A percentile compares a stretch with the other conserved stretches of the same genome.
Evolutionary conservation across 2,329 filamentous ascomycete genomes (phyloP).

Genomic region (Biscogniauxia marginata): DNA sequence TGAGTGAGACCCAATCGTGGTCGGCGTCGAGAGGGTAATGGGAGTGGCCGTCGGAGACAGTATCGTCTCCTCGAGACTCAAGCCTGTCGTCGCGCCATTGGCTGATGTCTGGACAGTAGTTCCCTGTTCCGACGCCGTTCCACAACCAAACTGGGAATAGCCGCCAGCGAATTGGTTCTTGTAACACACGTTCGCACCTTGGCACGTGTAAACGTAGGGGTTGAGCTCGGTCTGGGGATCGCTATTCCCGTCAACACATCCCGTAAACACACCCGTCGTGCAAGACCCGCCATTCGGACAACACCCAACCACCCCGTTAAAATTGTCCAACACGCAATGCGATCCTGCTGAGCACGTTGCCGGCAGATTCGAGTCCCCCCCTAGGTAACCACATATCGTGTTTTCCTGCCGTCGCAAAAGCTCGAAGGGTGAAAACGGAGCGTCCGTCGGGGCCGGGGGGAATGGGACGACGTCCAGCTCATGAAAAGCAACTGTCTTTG

Average conservation of each 20-base stretch:
- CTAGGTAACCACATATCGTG: slow-evolving; percentile 59
- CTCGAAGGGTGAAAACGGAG: slow-evolving; percentile 36
- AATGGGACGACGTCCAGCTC: slow-evolving; percentile 41
- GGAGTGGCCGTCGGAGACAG: slow-evolving; percentile 41
- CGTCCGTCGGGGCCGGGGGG: slow-evolving; percentile 41
- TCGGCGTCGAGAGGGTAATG: slow-evolving; percentile 40
- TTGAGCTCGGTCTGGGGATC: slow-evolving; percentile 50
- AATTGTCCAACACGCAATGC: slow-evolving; percentile 55
- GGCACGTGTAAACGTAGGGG: slow-evolving; percentile 57
- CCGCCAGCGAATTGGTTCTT: slow-evolving; percentile 55
- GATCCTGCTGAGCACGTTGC: slow-evolving; percentile 58
- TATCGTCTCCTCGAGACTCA: slow-evolving; percentile 40
- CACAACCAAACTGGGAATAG: slow-evolving; percentile 58
- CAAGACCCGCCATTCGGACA: slow-evolving; percentile 54
- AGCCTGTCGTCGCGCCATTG: slow-evolving; percentile 37
- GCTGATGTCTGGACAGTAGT: slow-evolving; percentile 49
- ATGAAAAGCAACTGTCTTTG: slow-evolving; percentile 35
- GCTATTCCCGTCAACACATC: slow-evolving; percentile 54
- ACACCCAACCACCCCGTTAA: slow-evolving; percentile 52
- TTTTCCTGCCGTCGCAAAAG: slow-evolving; percentile 45
- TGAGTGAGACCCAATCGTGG: slow-evolving; percentile 37
- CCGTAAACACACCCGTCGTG: slow-evolving; percentile 55
- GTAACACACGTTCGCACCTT: slow-evolving; percentile 52
- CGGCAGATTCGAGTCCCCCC: slow-evolving; percentile 49
- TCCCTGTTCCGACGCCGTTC: slow-evolving; percentile 46